Percentiles rank a stretch among this genome's conserved stretches.
Evolutionary conservation across 805 yeast genomes (phyloP).

Genomic region (Clavispora phyllophila): DNA sequence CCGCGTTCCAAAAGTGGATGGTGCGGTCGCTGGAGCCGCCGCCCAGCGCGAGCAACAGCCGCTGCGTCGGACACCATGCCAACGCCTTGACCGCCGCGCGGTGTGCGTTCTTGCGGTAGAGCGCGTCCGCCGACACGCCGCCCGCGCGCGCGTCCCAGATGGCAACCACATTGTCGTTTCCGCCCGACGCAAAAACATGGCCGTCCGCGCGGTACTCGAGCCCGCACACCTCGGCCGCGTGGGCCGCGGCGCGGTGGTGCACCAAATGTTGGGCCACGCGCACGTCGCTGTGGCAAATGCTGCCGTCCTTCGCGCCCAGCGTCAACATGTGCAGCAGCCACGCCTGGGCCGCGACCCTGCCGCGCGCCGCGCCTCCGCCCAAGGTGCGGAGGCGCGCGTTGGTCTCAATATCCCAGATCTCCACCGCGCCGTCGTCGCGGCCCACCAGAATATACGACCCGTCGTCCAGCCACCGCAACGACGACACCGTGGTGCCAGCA

Average conservation of each 20-base stretch:
- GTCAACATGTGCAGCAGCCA: conserved; percentile 83
- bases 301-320: conserved; percentile 84
- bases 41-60: conserved; percentile 84
- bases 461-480: conserved; percentile 88
- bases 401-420: conserved; percentile 90
- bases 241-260: conserved; percentile 45
- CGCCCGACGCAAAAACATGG: conserved; percentile 81
- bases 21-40: conserved; percentile 91
- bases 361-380: conserved; percentile 54
- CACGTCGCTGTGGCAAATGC: conserved; percentile 84
- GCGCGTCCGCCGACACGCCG: conserved; percentile 40
- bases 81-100: conserved; percentile 94
- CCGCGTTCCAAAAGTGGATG: conserved; percentile 90
- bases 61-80: conserved; percentile 90
- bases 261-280: conserved; percentile 75
- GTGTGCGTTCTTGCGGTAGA: conserved; percentile 72
- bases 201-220: conserved; percentile 83
- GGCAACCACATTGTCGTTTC: conserved; percentile 88
- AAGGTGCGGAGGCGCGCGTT: conserved; percentile 72
- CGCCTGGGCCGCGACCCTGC: conserved; percentile 75
- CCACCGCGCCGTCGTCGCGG: conserved; percentile 73
- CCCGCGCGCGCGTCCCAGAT: conserved; percentile 70
- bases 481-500: conserved; percentile 49
- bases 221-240: conserved; percentile 90
- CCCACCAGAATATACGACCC: conserved; percentile 85